Conservation (phyloP, 2,329 filamentous ascomycete genomes). For the Trichoderma guizhouense region DNA sequence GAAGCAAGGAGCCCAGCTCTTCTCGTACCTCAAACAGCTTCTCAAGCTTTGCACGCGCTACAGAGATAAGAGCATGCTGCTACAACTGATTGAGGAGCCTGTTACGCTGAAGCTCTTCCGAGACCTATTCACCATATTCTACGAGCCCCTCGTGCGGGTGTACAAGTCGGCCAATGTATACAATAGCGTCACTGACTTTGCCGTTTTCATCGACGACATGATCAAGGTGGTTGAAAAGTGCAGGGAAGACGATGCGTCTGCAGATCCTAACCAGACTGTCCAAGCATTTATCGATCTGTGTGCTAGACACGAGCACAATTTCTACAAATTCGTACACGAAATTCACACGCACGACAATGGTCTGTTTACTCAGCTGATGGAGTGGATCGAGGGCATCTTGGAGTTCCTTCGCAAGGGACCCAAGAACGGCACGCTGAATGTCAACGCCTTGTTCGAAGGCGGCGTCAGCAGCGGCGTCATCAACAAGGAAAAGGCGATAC, state of each 20-base stretch:
- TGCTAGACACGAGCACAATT: slow-evolving; percentile 89
- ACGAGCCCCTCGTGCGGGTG: slow-evolving; percentile 91
- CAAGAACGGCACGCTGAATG: slow-evolving; percentile 79
- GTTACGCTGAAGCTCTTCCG: slow-evolving; percentile 96
- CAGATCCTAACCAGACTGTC: slow-evolving; percentile 96
- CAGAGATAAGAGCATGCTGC: slow-evolving; percentile 96
- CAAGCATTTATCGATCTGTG: slow-evolving; percentile 98
- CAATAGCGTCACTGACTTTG: slow-evolving; percentile 94
- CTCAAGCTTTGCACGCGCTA: slow-evolving; percentile 89
- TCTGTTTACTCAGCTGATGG: slow-evolving; percentile 93
- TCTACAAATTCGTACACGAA: slow-evolving; percentile 99
- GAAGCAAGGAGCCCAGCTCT: slow-evolving; percentile 84
- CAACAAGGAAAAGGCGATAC: slow-evolving; percentile 67
- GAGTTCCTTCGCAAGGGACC: slow-evolving; percentile 89
- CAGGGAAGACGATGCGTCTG: slow-evolving; percentile 74
- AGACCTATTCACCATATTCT: slow-evolving; percentile 97
- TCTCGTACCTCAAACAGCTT: slow-evolving; percentile 91
- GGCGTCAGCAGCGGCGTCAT: slow-evolving; percentile 65
- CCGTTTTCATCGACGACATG: slow-evolving; percentile 86
- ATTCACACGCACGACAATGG: slow-evolving; percentile 96
- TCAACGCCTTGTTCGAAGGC: slow-evolving; percentile 88
- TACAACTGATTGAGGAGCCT: slow-evolving; percentile 89
- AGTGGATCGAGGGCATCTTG: slow-evolving; percentile 92
- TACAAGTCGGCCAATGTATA: slow-evolving; percentile 99
- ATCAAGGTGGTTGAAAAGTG: slow-evolving; percentile 70